Percentiles rank a stretch among this genome's conserved stretches.
Evolutionary conservation across 352 stramenopile genomes (phyloP).

Genomic region (Paralagenidium karlingii): DNA sequence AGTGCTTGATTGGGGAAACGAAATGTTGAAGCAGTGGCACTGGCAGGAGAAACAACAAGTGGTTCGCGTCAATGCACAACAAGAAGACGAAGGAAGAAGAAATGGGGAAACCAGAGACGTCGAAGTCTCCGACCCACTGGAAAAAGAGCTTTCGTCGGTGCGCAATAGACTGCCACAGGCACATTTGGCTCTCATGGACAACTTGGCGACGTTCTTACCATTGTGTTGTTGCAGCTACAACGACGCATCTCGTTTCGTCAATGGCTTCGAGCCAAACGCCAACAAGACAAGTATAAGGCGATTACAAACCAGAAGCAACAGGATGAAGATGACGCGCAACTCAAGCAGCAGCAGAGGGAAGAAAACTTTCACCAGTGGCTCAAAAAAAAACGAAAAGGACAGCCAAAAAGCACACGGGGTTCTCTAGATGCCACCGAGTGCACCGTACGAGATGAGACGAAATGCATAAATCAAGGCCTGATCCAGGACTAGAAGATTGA

Average conservation of each 20-base stretch:
- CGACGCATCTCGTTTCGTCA: constrained; percentile 23
- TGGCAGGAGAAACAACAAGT: too few relatives aligned
- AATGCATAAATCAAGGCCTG: constrained; percentile 3
- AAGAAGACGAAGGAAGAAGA: constrained; percentile 14
- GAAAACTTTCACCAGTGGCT: constrained; percentile 27
- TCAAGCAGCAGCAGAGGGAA: constrained; percentile 14
- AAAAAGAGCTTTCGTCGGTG: too few relatives aligned
- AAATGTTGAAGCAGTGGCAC: constrained; percentile 22
- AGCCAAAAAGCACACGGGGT: neutral
- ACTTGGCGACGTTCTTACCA: neutral
- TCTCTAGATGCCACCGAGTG: neutral
- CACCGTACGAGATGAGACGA: neutral
- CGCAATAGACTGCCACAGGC: too few relatives aligned
- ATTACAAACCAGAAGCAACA: neutral
- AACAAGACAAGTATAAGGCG: neutral
- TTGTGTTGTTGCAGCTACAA: constrained; percentile 14
- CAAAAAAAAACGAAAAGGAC: constrained; percentile 8
- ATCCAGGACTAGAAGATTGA: neutral
- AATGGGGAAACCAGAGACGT: neutral
- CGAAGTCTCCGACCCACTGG: too few relatives aligned
- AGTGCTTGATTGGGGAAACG: neutral
- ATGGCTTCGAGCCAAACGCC: constrained; percentile 28
- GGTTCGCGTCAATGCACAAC: constrained; percentile 16
- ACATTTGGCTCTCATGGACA: too few relatives aligned
- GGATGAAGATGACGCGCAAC: constrained; percentile 1